Evolutionary conservation across 768 basidiomycete genomes (phyloP).

Genomic region (Termitomyces sp.): DNA sequence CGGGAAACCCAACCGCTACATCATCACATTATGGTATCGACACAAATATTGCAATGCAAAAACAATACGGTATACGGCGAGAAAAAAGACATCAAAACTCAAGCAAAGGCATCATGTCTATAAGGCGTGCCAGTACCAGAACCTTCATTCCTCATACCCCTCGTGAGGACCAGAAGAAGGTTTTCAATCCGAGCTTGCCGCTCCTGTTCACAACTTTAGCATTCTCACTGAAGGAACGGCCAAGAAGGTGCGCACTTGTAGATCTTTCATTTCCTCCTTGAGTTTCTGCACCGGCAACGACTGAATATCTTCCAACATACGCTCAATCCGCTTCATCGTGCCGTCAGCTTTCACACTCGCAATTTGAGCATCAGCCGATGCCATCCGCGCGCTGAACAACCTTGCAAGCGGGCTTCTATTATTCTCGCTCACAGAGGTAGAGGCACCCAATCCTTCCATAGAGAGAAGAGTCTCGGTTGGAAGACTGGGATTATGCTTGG

Average conservation of each 20-base stretch:
- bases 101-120: conserved; percentile 2
- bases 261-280: conserved; percentile 78
- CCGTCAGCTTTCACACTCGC: conserved; percentile 32
- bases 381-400: conserved; percentile 32
- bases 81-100: neutral
- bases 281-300: conserved; percentile 60
- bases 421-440: conserved; percentile 8
- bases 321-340: conserved; percentile 51
- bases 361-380: conserved; percentile 11
- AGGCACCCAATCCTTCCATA: conserved; percentile 12
- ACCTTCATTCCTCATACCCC: conserved; percentile 54
- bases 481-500: conserved; percentile 12
- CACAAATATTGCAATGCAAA: neutral
- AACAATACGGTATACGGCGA: neutral
- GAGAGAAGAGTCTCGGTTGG: conserved; percentile 15
- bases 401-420: conserved; percentile 44
- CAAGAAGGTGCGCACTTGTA: conserved; percentile 50
- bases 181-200: conserved; percentile 78
- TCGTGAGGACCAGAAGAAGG: conserved; percentile 61
- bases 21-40: neutral
- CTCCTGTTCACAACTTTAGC: conserved; percentile 33
- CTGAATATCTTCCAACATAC: conserved; percentile 56
- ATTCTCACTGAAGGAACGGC: neutral
- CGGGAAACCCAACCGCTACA: too few species aligned
- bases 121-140: neutral